A percentile compares a stretch with the other conserved stretches of the same genome.
Evolutionary conservation across 345 rosid genomes (phyloP).

Genomic region (Psidium guajava): DNA sequence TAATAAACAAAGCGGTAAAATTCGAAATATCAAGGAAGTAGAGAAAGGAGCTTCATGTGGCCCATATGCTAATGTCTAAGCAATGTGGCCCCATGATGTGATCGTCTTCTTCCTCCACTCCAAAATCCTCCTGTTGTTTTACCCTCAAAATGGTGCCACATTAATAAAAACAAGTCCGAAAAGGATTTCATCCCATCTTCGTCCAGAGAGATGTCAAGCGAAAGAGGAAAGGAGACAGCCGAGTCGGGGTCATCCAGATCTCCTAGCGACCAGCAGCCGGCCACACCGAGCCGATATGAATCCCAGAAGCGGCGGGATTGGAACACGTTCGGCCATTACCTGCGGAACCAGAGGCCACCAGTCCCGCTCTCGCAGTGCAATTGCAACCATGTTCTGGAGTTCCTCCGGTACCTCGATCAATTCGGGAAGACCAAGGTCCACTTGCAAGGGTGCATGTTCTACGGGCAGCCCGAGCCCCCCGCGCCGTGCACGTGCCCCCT

Average conservation of each 20-base stretch:
- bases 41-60: conserved; percentile 22
- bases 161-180: conserved; percentile 2
- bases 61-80: conserved; percentile 32
- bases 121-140: conserved; percentile 22
- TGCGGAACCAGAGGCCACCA: conserved; percentile 64
- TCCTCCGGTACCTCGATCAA: conserved; percentile 67
- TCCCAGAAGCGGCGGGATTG: conserved; percentile 77
- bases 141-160: conserved; percentile 7
- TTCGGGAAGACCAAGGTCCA: conserved; percentile 87
- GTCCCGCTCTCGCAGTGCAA: conserved; percentile 57
- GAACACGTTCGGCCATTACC: conserved; percentile 74
- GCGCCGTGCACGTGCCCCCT: conserved; percentile 88
- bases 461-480: conserved; percentile 87
- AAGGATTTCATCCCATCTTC: neutral
- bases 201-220: conserved; percentile 10
- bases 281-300: conserved; percentile 66
- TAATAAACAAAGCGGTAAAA: neutral
- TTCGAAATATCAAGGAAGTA: neutral
- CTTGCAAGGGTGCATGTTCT: conserved; percentile 67
- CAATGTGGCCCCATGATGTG: conserved; percentile 24
- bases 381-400: conserved; percentile 58
- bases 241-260: conserved; percentile 27
- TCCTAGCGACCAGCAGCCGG: conserved; percentile 10
- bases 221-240: neutral
- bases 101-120: conserved; percentile 12